Percentiles rank a stretch among this genome's conserved stretches.
Conservation (phyloP, 1,139 yeast genomes). For the Kodamaea ohmeri region DNA sequence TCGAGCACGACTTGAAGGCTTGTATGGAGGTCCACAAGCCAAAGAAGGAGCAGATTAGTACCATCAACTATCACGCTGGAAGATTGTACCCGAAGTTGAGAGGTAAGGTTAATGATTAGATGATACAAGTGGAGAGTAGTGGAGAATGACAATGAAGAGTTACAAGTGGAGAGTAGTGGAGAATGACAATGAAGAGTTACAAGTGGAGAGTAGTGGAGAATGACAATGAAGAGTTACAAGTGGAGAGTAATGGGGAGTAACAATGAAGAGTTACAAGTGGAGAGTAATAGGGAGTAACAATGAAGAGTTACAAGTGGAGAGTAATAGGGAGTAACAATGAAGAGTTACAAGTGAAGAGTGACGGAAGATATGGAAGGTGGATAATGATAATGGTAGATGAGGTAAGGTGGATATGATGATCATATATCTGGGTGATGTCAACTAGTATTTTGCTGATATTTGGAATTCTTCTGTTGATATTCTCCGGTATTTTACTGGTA, state of each 20-base stretch:
- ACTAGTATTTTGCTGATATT: too few relatives aligned
- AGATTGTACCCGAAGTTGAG: constrained; percentile 76
- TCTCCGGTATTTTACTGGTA: too few relatives aligned
- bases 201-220: neutral
- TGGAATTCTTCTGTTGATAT: too few relatives aligned
- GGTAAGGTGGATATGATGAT: too few relatives aligned
- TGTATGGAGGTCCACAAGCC: constrained; percentile 51
- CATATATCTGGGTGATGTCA: too few relatives aligned
- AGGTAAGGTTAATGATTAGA: constrained; percentile 69
- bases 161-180: neutral
- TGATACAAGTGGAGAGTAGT: neutral
- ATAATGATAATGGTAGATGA: too few relatives aligned
- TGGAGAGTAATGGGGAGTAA: neutral
- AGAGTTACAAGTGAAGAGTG: too few relatives aligned
- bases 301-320: neutral
- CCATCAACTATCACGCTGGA: constrained; percentile 80
- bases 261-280: neutral
- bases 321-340: neutral
- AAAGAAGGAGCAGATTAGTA: constrained; percentile 42
- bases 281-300: neutral
- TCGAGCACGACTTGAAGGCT: constrained; percentile 52
- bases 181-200: neutral
- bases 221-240: neutral
- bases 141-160: neutral
- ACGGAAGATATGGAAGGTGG: too few relatives aligned